Evolutionary conservation across 2,329 filamentous ascomycete genomes (phyloP), one percentile per base, ranked within the genome.

Genomic region (Hirsutella thompsonii): DNA sequence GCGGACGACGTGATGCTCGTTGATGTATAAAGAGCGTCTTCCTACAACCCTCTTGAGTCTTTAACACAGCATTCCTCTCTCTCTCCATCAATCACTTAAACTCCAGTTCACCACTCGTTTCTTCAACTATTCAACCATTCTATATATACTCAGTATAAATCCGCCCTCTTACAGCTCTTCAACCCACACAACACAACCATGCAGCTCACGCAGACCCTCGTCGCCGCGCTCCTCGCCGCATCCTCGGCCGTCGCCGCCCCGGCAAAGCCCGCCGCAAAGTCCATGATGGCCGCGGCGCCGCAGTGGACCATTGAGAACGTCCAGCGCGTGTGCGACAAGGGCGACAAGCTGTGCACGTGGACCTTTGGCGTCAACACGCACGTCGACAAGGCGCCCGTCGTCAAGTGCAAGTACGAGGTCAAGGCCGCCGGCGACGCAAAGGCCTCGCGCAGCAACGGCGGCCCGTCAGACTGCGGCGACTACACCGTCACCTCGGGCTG

Each of bases 401-500:
- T 61, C 23, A 13, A 47, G 16, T 43, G 42, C 42, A 36, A 30
- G 37, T 34, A 23, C 34, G 19, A 19, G 4, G 42, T 41, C 37
- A n/a, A 18, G 18, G 68, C 64, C 59, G 51, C 44, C 47, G 56
- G 61, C 47, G 48, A 36, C 37, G 41, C 50, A 42, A 49, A 53
- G 43, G 55, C 58, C 47, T 59, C 61, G 42, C 51, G 57, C 43
- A 57, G 59, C 44, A 59, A 56, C 52, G 62, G 61, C 37, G 63
- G 61, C 16, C 60, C 64, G 36, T 47, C 53, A 43, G 59, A 47
- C 38, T 76, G 69, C 59, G 72, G 70, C 32, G 52, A 51, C 43
- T 76, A 63, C 62, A 69, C 62, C 46, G 49, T 76, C 52, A 69
- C 67, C 39, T 67, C 66, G 2, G 68, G 69, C 59, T 76, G 72